Evolutionary conservation across 768 basidiomycete species (phyloP).

Genomic region (Tulasnella sp.): DNA sequence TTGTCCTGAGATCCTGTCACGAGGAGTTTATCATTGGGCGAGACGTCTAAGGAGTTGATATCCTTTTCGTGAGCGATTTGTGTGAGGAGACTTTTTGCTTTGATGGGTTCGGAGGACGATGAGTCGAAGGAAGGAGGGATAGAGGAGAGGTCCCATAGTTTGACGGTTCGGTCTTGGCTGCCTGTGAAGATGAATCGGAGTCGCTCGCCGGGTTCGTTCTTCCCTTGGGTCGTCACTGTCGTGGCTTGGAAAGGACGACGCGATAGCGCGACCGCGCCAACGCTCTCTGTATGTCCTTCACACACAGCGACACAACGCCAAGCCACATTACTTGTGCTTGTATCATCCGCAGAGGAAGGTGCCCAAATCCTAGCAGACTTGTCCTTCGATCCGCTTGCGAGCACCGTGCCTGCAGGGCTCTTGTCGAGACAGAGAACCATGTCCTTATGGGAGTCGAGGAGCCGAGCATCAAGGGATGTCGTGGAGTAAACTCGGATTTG

Average conservation of each 20-base stretch:
- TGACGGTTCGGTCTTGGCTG: conserved; percentile 93
- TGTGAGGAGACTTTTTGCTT: conserved; percentile 73
- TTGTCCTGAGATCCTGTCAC: conserved; percentile 95
- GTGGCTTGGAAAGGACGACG: conserved; percentile 33
- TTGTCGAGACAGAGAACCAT: conserved; percentile 81
- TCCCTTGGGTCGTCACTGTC: neutral
- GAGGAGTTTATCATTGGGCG: conserved; percentile 79
- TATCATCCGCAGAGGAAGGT: conserved; percentile 25
- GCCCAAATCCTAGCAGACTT: conserved; percentile 80
- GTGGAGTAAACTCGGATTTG: conserved; percentile 84
- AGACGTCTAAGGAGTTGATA: conserved; percentile 90
- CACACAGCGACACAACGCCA: conserved; percentile 79
- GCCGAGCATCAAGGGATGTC: conserved; percentile 63
- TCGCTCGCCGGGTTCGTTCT: conserved; percentile 20
- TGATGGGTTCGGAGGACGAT: conserved; percentile 18
- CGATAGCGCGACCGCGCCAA: conserved; percentile 84
- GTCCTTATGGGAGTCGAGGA: conserved; percentile 82
- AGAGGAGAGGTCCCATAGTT: conserved; percentile 85
- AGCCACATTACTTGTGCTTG: conserved; percentile 20
- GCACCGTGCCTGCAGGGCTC: conserved; percentile 50
- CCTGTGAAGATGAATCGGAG: conserved; percentile 82
- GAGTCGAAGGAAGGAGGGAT: conserved; percentile 30
- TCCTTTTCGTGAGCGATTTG: conserved; percentile 95
- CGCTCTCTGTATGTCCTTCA: conserved; percentile 88
- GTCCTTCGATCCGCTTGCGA: conserved; percentile 93